Conservation (phyloP, 257 asterid genomes). For the Nicotiana obtusifolia region DNA sequence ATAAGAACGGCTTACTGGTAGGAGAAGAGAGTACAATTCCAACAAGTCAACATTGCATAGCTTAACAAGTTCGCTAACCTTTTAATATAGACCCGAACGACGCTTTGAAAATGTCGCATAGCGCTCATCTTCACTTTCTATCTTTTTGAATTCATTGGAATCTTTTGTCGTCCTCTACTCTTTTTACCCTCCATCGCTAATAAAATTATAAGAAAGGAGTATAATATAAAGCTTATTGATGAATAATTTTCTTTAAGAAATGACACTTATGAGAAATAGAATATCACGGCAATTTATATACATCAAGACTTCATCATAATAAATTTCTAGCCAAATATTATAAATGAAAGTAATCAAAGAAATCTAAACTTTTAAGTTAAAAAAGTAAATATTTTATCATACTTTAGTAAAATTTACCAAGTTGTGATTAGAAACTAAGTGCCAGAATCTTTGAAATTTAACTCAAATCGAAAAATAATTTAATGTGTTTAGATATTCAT, state of each 20-base stretch:
- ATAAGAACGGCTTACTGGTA: neutral
- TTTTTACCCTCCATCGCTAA: neutral
- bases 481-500: too few relatives aligned
- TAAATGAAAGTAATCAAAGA: neutral
- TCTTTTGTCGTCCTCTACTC: neutral
- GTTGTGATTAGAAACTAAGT: neutral
- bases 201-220: neutral
- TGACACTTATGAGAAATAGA: neutral
- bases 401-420: neutral
- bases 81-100: too few relatives aligned
- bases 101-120: too few relatives aligned
- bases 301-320: neutral
- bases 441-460: neutral
- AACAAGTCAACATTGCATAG: too few relatives aligned
- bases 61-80: too few relatives aligned
- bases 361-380: neutral
- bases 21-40: too few relatives aligned
- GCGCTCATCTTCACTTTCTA: neutral
- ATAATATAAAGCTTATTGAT: conserved; percentile 7
- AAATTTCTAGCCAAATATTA: neutral
- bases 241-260: neutral
- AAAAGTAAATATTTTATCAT: neutral
- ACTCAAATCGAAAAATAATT: neutral
- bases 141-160: neutral
- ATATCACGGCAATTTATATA: neutral